A percentile compares a stretch with the other conserved stretches of the same genome.
Conservation (phyloP, 306 rosid species). For the Hylodesmum podocarpum region DNA sequence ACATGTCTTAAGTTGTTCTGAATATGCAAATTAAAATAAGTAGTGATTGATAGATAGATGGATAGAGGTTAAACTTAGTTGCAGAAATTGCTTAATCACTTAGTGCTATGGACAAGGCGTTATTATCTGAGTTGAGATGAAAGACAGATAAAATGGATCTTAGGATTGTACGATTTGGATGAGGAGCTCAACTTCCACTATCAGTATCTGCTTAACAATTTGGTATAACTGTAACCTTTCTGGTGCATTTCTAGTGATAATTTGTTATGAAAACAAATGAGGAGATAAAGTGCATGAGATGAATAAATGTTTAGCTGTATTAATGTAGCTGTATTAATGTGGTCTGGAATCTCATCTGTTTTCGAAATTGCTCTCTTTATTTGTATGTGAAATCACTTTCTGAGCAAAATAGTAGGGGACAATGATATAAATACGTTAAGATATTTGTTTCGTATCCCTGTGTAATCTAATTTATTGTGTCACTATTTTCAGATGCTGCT, state of each 20-base stretch:
- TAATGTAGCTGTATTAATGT: background rate
- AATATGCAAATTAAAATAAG: background rate
- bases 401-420: background rate
- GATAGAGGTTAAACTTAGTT: background rate
- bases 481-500: background rate
- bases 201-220: background rate
- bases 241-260: background rate
- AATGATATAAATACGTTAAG: background rate
- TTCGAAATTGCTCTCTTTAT: background rate
- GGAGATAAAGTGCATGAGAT: background rate
- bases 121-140: conserved; percentile 3
- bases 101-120: background rate
- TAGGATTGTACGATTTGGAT: background rate
- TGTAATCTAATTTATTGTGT: background rate
- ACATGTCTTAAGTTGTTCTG: background rate
- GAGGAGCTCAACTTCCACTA: background rate
- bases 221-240: background rate
- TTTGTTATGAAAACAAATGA: background rate
- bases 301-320: background rate
- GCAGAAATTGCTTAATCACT: background rate
- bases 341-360: background rate
- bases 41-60: background rate
- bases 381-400: background rate
- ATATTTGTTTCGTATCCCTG: background rate
- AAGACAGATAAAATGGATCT: background rate